Base-by-base conservation (phyloP, 2,329 filamentous ascomycete genomes). In the Colletotrichum sp. region DNA sequence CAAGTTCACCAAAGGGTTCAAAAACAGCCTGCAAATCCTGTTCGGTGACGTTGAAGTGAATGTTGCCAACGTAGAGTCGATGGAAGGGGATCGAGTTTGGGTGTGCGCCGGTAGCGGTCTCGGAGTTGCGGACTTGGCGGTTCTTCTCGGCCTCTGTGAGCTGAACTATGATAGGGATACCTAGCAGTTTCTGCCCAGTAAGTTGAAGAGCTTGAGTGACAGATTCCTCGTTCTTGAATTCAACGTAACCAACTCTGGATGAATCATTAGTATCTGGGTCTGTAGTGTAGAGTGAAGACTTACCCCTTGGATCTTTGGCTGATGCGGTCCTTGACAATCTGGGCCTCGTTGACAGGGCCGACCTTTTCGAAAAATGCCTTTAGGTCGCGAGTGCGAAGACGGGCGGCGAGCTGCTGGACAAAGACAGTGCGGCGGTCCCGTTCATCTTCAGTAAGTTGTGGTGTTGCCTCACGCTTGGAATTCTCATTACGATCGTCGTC, bases 71-170 rank as follows among this genome's bases (percentile, higher is more conserved):
- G 85, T 99, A 99, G 76, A 99, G 94, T 80, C 98, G 95, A 87
- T 99, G 97, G 89, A 99, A 99, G 28, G 97, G 97, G 76, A 98
- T 94, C 77, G 95, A 94, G 84, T 96, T 96, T 76, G 94, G 93
- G 80, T 95, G 92, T 75, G 87, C 89, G 79, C 90, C 90, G 68
- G 60, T 64, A 15, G 91, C 88, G 68, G 91, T 88, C 81, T 97
- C 95, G 68, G 95, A 92, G 79, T 92, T 96, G 80, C 96, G 95
- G 79, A 96, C 95, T 89, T 98, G 96, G 81, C 97, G 96, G 84
- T 99, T 99, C 90, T 99, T 99, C 87, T 99, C 98, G 84, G 97
- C 98, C 90, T 99, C 97, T 81, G 97, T 99, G 85, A 98, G 93
- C 87, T 99, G 96, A 71, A 96, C 98, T 82, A 99, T 99, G 85